phyloP scores from a whole-genome alignment of 2,329 filamentous ascomycete genomes.

The Aspergillus thermomutatus region DNA sequence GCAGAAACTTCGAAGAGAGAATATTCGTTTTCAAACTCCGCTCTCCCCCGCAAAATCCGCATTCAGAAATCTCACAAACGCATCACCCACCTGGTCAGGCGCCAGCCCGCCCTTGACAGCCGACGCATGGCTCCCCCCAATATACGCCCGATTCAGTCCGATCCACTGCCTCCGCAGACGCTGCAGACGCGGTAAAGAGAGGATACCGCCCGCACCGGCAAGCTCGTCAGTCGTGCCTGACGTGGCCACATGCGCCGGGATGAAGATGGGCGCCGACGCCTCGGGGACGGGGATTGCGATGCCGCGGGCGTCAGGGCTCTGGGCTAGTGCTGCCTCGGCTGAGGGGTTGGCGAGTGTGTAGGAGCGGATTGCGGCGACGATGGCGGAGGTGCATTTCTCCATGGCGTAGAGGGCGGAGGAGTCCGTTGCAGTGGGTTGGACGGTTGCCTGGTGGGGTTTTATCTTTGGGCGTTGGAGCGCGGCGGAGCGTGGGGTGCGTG shows the following conservation, averaged over 20 bases:
- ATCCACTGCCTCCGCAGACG: constrained; percentile 46
- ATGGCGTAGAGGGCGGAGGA: constrained; percentile 42
- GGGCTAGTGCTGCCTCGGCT: constrained; percentile 33
- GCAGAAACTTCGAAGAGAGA: too few species aligned
- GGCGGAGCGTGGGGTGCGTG: constrained; percentile 14
- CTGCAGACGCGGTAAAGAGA: constrained; percentile 43
- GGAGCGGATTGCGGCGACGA: constrained; percentile 40
- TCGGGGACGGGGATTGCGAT: constrained; percentile 37
- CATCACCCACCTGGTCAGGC: constrained; percentile 37
- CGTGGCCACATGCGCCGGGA: constrained; percentile 37
- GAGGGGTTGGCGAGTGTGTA: constrained; percentile 40
- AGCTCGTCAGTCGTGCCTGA: constrained; percentile 41
- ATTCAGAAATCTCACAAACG: constrained; percentile 47
- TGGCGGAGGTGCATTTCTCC: constrained; percentile 42
- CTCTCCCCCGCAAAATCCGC: constrained; percentile 37
- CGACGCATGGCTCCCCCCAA: constrained; percentile 34
- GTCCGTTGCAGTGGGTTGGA: constrained; percentile 38
- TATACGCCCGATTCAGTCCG: constrained; percentile 42
- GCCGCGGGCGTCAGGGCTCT: constrained; percentile 21
- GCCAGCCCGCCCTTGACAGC: constrained; percentile 29
- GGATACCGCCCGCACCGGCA: constrained; percentile 38
- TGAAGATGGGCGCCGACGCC: constrained; percentile 28
- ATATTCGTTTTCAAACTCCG: not conserved
- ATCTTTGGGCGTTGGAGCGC: constrained; percentile 25
- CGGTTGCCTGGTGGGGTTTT: constrained; percentile 43